phyloP scores from a whole-genome alignment of 2,329 filamentous ascomycete genomes.

The Rhinocladiella similis region DNA sequence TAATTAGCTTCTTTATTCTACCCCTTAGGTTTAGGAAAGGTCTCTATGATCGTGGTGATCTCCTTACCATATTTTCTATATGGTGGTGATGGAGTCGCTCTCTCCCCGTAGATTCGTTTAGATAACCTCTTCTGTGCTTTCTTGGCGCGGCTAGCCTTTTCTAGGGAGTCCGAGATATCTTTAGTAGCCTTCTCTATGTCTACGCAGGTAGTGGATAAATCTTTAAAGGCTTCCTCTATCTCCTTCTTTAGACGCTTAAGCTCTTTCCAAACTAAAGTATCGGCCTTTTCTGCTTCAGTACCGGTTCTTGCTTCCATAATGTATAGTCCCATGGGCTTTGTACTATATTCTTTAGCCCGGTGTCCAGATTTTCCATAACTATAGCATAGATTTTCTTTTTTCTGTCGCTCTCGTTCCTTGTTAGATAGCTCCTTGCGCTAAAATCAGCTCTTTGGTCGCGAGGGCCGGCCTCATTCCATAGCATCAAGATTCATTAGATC shows the following conservation, averaged over 20 bases:
- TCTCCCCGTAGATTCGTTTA: neutral
- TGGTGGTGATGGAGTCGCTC: neutral
- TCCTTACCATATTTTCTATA: neutral
- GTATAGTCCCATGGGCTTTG: neutral
- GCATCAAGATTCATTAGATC: neutral
- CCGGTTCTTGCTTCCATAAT: neutral
- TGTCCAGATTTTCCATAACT: neutral
- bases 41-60: neutral
- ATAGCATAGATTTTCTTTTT: conserved; percentile 2
- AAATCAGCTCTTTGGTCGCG: neutral
- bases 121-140: neutral
- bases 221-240: neutral
- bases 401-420: neutral
- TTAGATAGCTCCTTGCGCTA: neutral
- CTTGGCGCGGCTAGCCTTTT: neutral
- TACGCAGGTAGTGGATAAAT: neutral
- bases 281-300: neutral
- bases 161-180: neutral
- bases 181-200: neutral
- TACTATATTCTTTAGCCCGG: neutral
- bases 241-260: neutral
- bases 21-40: neutral
- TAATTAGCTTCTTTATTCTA: neutral
- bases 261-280: neutral
- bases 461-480: neutral